Base-by-base conservation (phyloP, 371 early-diverging fungal genomes). In the Apophysomyces ossiformis region DNA sequence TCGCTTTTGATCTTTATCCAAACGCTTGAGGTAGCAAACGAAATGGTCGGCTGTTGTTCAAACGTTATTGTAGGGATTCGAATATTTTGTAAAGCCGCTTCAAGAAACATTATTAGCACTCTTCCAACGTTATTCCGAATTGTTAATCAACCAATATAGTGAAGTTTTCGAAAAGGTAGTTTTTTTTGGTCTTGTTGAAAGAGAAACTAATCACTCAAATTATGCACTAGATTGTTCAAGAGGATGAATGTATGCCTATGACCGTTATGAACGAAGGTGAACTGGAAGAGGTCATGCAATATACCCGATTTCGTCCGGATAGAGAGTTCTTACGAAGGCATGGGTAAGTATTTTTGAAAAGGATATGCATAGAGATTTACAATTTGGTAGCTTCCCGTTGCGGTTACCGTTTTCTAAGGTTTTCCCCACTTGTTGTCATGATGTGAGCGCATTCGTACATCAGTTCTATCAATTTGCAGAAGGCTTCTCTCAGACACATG, bases 241-340 rank as follows among this genome's bases (percentile, higher is more conserved):
- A 92, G 57, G 95, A 95, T 70, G 93, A 93, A 66, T 95, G 90
- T 71, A 87, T 87, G 72, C 94, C 93, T 13, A 90, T 94, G 92
- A 79, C 86, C 18, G 89, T 93, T 12, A 82, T 87, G 54, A 84
- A 81, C 60, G 82, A 86, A 37, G 86, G 87, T 15, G 93, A 94
- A 63, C 82, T 83, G 32, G 66, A 67, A 63, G 79, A 83, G 57
- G 84, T 83, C 4, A 81, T 83, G 81, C 81, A 81, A 68, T 83
- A 76, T 73, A 83, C 84, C 69, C 77, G 81, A 12, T 83, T 76
- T 59, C 72, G 78, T 57, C 83, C 83, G 21, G 83, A 82, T 46
- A 70, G 77, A 7, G 79, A 79, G 63, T 75, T 76, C 41, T 67
- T 82, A 15, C 70, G 77, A 46, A 64, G 72, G 26, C 69, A 82